phyloP scores from a whole-genome alignment of 2,329 filamentous ascomycete species.

The Hypoxylon sp. region DNA sequence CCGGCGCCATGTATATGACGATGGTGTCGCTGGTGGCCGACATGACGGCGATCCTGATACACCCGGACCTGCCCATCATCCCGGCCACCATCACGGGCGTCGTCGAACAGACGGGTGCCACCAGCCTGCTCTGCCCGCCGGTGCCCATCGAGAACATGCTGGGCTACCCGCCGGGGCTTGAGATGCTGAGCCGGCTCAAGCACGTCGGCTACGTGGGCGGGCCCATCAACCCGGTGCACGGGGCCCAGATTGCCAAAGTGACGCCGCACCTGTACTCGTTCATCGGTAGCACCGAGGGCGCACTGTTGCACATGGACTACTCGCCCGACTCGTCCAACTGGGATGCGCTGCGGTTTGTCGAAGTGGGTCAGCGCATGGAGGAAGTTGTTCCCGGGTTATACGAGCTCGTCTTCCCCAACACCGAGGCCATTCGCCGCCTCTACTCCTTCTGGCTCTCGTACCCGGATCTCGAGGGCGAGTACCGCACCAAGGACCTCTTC shows the following conservation, averaged over 20 bases:
- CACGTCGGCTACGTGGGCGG: constrained; percentile 38
- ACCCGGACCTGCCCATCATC: constrained; percentile 31
- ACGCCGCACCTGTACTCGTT: constrained; percentile 36
- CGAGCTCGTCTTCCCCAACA: constrained; percentile 43
- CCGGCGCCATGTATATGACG: constrained; percentile 28
- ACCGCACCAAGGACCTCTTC: constrained; percentile 53
- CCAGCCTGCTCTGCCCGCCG: constrained; percentile 30
- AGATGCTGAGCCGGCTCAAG: constrained; percentile 31
- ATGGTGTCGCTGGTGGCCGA: constrained; percentile 18
- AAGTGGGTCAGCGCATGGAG: constrained; percentile 45
- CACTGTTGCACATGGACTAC: constrained; percentile 26
- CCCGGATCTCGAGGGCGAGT: constrained; percentile 51
- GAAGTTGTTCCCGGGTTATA: constrained; percentile 42
- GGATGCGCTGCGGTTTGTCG: constrained; percentile 41
- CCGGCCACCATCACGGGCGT: constrained; percentile 35
- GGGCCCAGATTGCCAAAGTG: constrained; percentile 30
- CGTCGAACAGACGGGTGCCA: constrained; percentile 29
- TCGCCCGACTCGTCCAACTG: constrained; percentile 36
- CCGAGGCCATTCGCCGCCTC: constrained; percentile 33
- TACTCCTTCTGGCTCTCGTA: constrained; percentile 39
- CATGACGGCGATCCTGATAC: constrained; percentile 34
- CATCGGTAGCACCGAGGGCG: constrained; percentile 39
- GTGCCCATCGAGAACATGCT: constrained; percentile 40
- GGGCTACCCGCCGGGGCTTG: constrained; percentile 26
- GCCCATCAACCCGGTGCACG: constrained; percentile 37